Base-by-base conservation (phyloP, 257 asterid species). In the Gynochthodes officinalis region DNA sequence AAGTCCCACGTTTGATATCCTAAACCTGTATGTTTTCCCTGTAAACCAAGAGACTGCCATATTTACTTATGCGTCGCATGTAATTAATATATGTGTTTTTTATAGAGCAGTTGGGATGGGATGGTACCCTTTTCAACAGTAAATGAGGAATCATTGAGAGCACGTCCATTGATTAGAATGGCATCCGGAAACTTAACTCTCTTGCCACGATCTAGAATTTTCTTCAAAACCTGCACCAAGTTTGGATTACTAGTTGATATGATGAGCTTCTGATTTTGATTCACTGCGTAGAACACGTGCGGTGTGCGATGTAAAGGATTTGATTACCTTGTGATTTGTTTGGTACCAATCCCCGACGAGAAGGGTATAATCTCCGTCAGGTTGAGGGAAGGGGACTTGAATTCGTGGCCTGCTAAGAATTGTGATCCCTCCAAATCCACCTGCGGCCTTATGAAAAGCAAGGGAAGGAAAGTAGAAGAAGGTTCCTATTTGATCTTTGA, bases 401-500 rank as follows among this genome's bases (percentile, higher is more conserved):
- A 85, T 85, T 7, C 53, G 19, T 6, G 83, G 62, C 40, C 89
- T 82, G 44, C 85, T 85, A 28, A 18, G 32, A 2, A 85, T 79
- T 43, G 21, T 80, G 49, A 85, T 80, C 70, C 82, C 69, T 16
- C 89, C 89, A 64, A 53, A 85, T 4, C 83, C 87, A 25, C 89
- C 86, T n/a, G 89, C 87, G 49, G 87, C 85, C 64, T 76, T 78
- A 75, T 85, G 89, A 18, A 85, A 75, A 0, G 75, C 85, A 19
- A 82, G 75, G 1, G 89, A 85, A 0, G 87, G 89, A 70, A 80
- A 85, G 63, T 85, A 85, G 68, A 80, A 82, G 82, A 77, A 85
- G 66, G 84, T 85, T 0, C 89, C 89, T 48, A 85, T 85, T 73
- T 82, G 89, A 30, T 84, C 86, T 62, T 84, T 84, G 1, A 77